phyloP scores from a whole-genome alignment of 495 filamentous ascomycete genomes.

The Penicillium lagena region DNA sequence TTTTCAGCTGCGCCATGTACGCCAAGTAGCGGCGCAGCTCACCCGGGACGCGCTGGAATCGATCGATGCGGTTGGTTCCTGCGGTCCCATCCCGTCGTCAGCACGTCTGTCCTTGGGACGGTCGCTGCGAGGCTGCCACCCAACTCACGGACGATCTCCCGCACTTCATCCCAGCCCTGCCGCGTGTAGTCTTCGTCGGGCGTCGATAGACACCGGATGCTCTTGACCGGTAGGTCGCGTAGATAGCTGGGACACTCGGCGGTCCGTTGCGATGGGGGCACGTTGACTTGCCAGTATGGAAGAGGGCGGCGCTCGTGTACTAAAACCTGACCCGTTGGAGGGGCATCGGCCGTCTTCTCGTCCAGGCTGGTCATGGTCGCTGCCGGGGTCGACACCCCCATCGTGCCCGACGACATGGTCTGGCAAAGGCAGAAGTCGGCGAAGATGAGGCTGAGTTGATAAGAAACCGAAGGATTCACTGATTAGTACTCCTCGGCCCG shows the following conservation, averaged over 20 bases:
- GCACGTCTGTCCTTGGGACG: too few species aligned
- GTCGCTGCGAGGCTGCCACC: background rate
- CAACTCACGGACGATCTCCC: slow-evolving; percentile 47
- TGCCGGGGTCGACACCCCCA: slow-evolving; percentile 10
- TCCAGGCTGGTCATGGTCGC: slow-evolving; percentile 18
- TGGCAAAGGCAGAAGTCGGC: too few species aligned
- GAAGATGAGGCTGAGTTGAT: too few species aligned
- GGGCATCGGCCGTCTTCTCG: slow-evolving; percentile 16
- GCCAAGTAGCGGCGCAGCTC: slow-evolving; percentile 66
- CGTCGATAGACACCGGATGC: slow-evolving; percentile 53
- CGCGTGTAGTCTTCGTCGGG: slow-evolving; percentile 53
- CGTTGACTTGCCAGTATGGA: slow-evolving; percentile 78
- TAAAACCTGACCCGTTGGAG: slow-evolving; percentile 4
- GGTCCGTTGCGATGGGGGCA: slow-evolving; percentile 54
- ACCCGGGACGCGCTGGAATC: slow-evolving; percentile 67
- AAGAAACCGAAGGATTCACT: too few species aligned
- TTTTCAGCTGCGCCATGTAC: slow-evolving; percentile 54
- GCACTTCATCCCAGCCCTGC: slow-evolving; percentile 58
- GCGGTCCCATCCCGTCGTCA: background rate
- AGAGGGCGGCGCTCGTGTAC: slow-evolving; percentile 15
- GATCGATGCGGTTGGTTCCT: slow-evolving; percentile 61
- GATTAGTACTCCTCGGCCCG: too few species aligned
- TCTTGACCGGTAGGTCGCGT: slow-evolving; percentile 37
- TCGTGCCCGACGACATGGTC: slow-evolving; percentile 11
- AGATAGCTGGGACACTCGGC: slow-evolving; percentile 66